These are phyloP conservation scores for Halophytophthora polymorphica DNA, from an alignment of 352 stramenopile genomes.

Conservation along the genomic window DNA sequence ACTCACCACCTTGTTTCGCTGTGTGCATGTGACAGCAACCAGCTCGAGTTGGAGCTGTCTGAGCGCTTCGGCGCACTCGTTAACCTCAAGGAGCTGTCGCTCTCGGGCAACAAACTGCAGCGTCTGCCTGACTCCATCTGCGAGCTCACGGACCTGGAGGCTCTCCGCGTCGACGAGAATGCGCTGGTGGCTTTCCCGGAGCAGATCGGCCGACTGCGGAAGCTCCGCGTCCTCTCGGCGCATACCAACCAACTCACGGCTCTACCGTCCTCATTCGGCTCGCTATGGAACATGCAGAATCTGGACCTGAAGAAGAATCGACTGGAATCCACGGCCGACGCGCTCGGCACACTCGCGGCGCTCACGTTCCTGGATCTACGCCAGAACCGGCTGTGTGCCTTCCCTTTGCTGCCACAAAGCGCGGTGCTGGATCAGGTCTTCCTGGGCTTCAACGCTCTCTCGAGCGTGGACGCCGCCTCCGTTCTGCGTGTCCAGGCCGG, in stretches of 20 bases:
- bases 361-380: constrained; percentile 76
- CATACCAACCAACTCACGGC: constrained; percentile 58
- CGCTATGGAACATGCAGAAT: constrained; percentile 51
- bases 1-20: background rate
- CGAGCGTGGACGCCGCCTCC: constrained; percentile 50
- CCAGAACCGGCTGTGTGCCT: constrained; percentile 61
- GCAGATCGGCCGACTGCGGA: constrained; percentile 46
- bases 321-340: constrained; percentile 41
- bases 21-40: constrained; percentile 39
- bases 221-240: constrained; percentile 56
- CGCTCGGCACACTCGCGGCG: constrained; percentile 32
- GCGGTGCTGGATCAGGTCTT: constrained; percentile 71
- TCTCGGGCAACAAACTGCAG: constrained; percentile 65
- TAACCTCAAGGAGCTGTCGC: constrained; percentile 58
- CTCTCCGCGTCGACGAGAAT: constrained; percentile 67
- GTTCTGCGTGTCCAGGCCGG: constrained; percentile 61
- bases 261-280: constrained; percentile 43
- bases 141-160: constrained; percentile 47
- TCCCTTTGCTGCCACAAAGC: constrained; percentile 60
- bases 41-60: constrained; percentile 49
- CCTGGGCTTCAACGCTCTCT: constrained; percentile 71
- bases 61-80: constrained; percentile 45
- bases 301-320: constrained; percentile 81
- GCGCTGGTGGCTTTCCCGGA: constrained; percentile 40
- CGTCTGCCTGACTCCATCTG: constrained; percentile 49